Evolutionary conservation across 140 eudicot species (phyloP), one percentile per base, ranked within the genome.

Genomic region (Ambrosia hybrid): DNA sequence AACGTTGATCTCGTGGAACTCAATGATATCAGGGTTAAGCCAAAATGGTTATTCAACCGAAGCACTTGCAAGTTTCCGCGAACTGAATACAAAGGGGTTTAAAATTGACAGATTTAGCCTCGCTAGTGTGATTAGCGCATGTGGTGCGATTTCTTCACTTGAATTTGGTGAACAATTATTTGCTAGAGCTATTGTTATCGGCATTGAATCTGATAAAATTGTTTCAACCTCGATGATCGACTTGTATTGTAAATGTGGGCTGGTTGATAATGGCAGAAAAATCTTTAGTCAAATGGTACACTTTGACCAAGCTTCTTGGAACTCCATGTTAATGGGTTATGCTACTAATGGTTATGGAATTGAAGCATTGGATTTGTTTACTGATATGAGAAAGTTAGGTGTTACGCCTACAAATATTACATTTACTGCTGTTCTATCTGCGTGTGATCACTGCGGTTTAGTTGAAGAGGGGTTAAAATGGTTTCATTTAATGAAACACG

Each of bases 261-360:
- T 83, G 5, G 79, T 90, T 55, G 68, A 78, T 37, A 13, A 37
- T 17, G 97, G 92, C 26, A 66, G 92, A 56, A 83, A 78, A 57
- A 70, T 90, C 59, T 94, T 94, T 41, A 83, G 87, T 71, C 82
- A 82, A 62, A 88, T 82, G 84, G 49, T 36, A 10, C 76, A 90
- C 52, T 34, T 60, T 36, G 99, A 90, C 74, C 85, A 75, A 85
- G 96, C 85, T 63, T 81, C 86, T 1, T 90, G 97, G 95, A 94
- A 90, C 68, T 83, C 96, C 11, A 88, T 94, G 96, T 78, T 94
- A 74, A 91, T 82, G 88, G 97, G 99, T 9, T 94, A 94, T 67
- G 97, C 99, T 62, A 86, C 88, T 59, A 94, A 94, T 63, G 97
- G 97, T 38, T 81, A 83, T 63, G 99, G 95, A 12, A 39, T 52